phyloP scores from a whole-genome alignment of 192 early-diverging fungal genomes.

The Podila clonocystis region DNA sequence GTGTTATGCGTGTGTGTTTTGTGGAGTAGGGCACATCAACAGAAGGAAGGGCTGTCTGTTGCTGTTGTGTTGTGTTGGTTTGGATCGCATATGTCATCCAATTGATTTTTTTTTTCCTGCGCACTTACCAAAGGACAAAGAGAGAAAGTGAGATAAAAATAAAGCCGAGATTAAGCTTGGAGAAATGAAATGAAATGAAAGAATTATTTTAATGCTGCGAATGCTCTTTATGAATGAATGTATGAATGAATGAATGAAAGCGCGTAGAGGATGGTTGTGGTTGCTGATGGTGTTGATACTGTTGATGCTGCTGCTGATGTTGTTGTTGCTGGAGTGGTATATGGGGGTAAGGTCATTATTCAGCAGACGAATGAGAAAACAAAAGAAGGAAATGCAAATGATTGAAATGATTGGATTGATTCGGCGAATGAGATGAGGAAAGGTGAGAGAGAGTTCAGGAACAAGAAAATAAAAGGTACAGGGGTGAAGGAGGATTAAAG shows the following conservation, averaged over 20 bases:
- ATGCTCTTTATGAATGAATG: too few species aligned
- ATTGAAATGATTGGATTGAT: not conserved
- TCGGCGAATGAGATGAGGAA: not conserved
- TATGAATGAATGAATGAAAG: too few species aligned
- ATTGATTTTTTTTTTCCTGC: too few species aligned
- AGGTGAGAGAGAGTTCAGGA: not conserved
- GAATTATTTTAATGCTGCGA: not conserved
- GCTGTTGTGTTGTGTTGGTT: too few species aligned
- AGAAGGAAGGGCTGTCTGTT: too few species aligned
- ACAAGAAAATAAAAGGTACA: not conserved
- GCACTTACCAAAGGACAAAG: conserved; percentile 6
- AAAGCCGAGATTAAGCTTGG: not conserved
- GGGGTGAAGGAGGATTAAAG: not conserved
- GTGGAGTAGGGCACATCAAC: too few species aligned
- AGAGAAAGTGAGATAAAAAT: not conserved
- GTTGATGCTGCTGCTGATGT: not conserved
- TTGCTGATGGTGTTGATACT: not conserved
- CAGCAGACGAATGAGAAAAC: not conserved
- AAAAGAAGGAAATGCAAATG: not conserved
- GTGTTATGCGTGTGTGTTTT: too few species aligned
- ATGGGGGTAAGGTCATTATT: conserved; percentile 1
- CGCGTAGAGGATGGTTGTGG: too few species aligned
- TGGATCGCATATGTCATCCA: not conserved
- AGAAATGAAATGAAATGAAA: not conserved
- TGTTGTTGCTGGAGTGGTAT: not conserved